Conservation (phyloP, 495 filamentous ascomycete genomes). For the Talaromyces ruber region DNA sequence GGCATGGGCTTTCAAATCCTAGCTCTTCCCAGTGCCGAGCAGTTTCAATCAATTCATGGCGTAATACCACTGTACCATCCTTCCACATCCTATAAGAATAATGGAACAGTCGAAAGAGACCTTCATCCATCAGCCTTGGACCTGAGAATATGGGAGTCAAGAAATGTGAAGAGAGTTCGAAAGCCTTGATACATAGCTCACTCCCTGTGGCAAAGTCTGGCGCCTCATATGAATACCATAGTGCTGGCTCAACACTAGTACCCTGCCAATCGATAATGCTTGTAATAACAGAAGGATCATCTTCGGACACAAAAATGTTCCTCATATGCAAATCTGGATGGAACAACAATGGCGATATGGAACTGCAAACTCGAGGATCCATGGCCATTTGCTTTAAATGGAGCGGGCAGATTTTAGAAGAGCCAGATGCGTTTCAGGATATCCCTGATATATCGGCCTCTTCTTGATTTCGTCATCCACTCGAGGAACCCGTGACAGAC, state of each 20-base stretch:
- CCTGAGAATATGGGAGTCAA: constrained; percentile 21
- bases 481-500: constrained; percentile 24
- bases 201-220: constrained; percentile 23
- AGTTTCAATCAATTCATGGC: constrained; percentile 31
- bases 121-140: constrained; percentile 27
- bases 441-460: constrained; percentile 19
- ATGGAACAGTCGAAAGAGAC: constrained; percentile 30
- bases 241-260: constrained; percentile 11
- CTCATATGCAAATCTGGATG: constrained; percentile 7
- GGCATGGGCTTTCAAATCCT: constrained; percentile 28
- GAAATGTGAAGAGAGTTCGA: constrained; percentile 17
- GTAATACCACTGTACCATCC: constrained; percentile 31
- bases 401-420: constrained; percentile 15
- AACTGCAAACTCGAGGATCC: no score
- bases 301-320: constrained; percentile 8
- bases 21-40: constrained; percentile 26
- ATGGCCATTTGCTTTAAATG: constrained; percentile 16
- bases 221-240: constrained; percentile 26
- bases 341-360: constrained; percentile 8
- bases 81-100: constrained; percentile 37
- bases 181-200: no score
- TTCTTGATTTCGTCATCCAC: constrained; percentile 5
- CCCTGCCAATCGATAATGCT: constrained; percentile 5
- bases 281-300: constrained; percentile 2
- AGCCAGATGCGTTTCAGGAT: constrained; percentile 15